Base-by-base conservation (phyloP, 805 yeast species). In the Saccharomyces mikatae region DNA sequence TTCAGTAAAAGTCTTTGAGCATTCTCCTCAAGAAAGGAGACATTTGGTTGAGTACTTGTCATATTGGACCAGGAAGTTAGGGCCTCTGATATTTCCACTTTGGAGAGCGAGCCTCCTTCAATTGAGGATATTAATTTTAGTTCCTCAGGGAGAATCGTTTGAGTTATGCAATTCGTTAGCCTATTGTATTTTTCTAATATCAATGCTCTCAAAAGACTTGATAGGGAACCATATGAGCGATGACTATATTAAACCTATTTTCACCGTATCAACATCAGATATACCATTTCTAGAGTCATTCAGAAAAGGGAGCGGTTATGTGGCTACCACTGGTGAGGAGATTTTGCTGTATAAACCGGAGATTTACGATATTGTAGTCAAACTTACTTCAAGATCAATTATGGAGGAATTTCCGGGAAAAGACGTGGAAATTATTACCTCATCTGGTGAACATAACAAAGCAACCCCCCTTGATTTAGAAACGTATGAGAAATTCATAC, bases 241-340 rank as follows among this genome's bases (percentile, higher is more conserved):
- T 10, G 49, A 52, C 9, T 58, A 50, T 27, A 51, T 61, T 10
- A 56, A 52, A 27, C 65, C 64, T 3, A 50, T 64, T 3, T 64
- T 53, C 52, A 61, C 66, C 1, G 55, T 63, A 21, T 67, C 66
- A 22, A 54, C 57, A 13, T 56, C 60, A 24, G 65, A 63, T 48
- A 58, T 58, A 22, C 61, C 57, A 24, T 52, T 41, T 28, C 49
- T 63, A 51, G 28, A 50, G 29, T 48, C 46, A 4, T 17, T 54
- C 6, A 24, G 17, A 14, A 5, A 14, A 4, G 8, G 26, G 17
- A 11, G 29, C 6, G 63, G 68, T 3, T 66, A 56, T 52, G 56
- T 69, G 24, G 72, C 71, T 14, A 67, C 67, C 24, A 67, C 72
- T 4, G 66, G 67, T 49, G 72, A 69, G 51, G 69, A 64, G 46